These are phyloP conservation scores for Lotus japonicus DNA, from an alignment of 306 rosid species.

Conservation along the genomic window DNA sequence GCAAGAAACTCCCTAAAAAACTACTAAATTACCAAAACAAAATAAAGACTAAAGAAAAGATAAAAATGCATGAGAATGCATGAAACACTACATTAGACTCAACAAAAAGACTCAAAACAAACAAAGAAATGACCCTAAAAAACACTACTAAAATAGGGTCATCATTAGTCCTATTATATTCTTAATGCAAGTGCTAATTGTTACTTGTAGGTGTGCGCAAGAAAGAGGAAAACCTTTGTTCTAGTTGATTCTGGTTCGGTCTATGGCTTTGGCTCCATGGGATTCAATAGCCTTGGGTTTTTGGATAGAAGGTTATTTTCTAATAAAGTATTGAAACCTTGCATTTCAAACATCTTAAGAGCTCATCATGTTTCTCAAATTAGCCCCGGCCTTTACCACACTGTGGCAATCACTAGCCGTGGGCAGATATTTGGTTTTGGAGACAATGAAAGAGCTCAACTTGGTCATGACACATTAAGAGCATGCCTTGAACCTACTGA, in stretches of 20 bases:
- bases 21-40: too few species aligned
- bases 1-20: too few species aligned
- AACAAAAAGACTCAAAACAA: too few species aligned
- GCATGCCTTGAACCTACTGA: slow-evolving; percentile 71
- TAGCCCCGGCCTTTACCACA: slow-evolving; percentile 83
- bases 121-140: too few species aligned
- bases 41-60: too few species aligned
- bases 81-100: too few species aligned
- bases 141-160: too few species aligned
- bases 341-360: slow-evolving; percentile 59
- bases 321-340: slow-evolving; percentile 64
- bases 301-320: slow-evolving; percentile 52
- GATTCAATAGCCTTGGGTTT: slow-evolving; percentile 94
- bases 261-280: slow-evolving; percentile 88
- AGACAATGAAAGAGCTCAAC: slow-evolving; percentile 90
- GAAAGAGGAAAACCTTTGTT: slow-evolving; percentile 88
- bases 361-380: slow-evolving; percentile 74
- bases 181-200: background rate
- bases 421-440: slow-evolving; percentile 85
- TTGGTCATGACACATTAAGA: slow-evolving; percentile 78
- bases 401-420: slow-evolving; percentile 57
- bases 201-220: slow-evolving; percentile 68
- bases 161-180: background rate
- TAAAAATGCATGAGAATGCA: too few species aligned
- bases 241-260: slow-evolving; percentile 66